These are phyloP conservation scores for Apiotrichum akiyoshidainum DNA, from an alignment of 1,284 basidiomycete species.

Conservation along the genomic window DNA sequence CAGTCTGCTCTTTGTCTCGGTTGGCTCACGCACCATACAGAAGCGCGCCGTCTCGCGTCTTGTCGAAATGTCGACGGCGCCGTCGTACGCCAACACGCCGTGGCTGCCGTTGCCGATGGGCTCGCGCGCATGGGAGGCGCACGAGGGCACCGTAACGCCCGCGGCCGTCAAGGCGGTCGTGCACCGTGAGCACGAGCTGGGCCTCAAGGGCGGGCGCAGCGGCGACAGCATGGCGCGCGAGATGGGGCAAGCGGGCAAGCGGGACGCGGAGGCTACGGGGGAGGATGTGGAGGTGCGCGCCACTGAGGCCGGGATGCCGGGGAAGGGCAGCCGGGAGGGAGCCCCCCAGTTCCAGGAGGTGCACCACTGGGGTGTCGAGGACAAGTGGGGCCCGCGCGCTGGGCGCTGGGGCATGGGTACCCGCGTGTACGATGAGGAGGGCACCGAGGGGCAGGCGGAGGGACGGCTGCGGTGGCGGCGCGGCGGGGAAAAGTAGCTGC, in stretches of 20 bases:
- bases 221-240: slow-evolving; percentile 9
- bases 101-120: slow-evolving; percentile 41
- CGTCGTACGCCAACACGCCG: slow-evolving; percentile 53
- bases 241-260: background rate
- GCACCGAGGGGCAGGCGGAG: background rate
- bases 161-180: background rate
- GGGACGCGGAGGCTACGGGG: too few species aligned
- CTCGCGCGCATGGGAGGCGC: slow-evolving; percentile 51
- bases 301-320: background rate
- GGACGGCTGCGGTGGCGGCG: slow-evolving; percentile 7
- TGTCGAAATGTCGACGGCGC: slow-evolving; percentile 62
- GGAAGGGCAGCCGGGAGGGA: slow-evolving; percentile 15
- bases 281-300: slow-evolving; percentile 3
- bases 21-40: slow-evolving; percentile 20
- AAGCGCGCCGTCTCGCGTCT: slow-evolving; percentile 64
- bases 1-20: too few species aligned
- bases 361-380: slow-evolving; percentile 50
- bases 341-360: slow-evolving; percentile 40
- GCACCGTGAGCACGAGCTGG: background rate
- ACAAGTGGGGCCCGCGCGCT: slow-evolving; percentile 53
- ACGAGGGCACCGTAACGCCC: slow-evolving; percentile 1
- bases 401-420: slow-evolving; percentile 54
- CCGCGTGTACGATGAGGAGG: slow-evolving; percentile 14
- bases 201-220: background rate
- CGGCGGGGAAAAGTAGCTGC: background rate